Evolutionary conservation across 305 asterid species (phyloP).

Genomic region (Fraxinus nigra): DNA sequence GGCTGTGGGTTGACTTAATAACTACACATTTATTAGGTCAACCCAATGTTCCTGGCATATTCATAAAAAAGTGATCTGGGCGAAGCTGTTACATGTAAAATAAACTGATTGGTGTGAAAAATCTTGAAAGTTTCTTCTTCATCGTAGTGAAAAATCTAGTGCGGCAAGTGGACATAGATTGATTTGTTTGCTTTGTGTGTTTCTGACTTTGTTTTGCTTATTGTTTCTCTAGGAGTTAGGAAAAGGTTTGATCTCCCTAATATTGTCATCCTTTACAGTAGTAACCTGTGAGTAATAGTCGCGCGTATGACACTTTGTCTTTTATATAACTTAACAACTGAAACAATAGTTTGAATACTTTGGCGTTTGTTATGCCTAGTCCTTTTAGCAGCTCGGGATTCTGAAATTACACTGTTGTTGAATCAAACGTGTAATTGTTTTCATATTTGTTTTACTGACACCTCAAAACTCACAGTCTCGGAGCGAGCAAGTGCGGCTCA

Average conservation of each 20-base stretch:
- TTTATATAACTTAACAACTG: not conserved
- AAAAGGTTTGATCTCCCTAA: not conserved
- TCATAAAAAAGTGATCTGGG: not conserved
- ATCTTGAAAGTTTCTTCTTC: not conserved
- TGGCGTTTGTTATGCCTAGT: not conserved
- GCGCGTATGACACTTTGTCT: not conserved
- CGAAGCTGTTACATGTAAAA: not conserved
- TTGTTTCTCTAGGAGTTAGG: not conserved
- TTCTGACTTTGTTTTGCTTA: not conserved
- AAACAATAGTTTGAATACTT: not conserved
- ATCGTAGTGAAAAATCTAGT: not conserved
- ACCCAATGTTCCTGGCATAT: not conserved
- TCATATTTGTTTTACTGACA: not conserved
- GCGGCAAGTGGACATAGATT: not conserved
- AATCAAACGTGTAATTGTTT: not conserved
- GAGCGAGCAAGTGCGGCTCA: slow-evolving; percentile 58
- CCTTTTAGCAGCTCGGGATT: not conserved
- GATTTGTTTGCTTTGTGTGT: not conserved
- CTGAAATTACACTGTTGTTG: not conserved
- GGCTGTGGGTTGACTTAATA: not conserved
- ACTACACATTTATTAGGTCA: not conserved
- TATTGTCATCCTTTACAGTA: not conserved
- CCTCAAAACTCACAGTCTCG: slow-evolving; percentile 39
- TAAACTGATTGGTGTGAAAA: not conserved
- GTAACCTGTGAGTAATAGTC: not conserved